phyloP scores from a whole-genome alignment of 2,329 filamentous ascomycete species.

The Claviceps lovelessii region DNA sequence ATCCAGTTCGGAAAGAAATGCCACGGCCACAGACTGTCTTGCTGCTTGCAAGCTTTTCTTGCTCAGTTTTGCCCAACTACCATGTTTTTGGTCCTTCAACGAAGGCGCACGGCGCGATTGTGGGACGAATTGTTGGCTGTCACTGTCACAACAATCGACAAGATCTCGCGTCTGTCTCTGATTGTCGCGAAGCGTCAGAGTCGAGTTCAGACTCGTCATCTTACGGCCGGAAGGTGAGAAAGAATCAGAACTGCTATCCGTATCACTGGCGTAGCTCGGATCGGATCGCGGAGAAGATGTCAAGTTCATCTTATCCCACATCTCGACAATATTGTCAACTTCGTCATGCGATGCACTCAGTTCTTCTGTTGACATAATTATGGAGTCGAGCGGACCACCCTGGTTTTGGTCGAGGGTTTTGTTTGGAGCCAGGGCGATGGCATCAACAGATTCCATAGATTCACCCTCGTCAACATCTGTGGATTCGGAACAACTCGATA shows the following conservation, averaged over 20 bases:
- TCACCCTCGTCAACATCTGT: neutral
- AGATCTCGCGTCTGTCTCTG: neutral
- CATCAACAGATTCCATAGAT: neutral
- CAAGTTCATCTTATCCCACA: slow-evolving; percentile 1
- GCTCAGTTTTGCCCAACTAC: neutral
- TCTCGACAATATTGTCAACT: neutral
- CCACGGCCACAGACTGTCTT: slow-evolving; percentile 48
- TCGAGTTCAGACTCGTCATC: neutral
- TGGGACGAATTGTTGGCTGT: neutral
- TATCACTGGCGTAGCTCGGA: neutral
- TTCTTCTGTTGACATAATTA: neutral
- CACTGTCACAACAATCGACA: neutral
- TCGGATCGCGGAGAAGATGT: neutral
- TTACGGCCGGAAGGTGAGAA: neutral
- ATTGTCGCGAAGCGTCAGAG: neutral
- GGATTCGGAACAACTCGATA: neutral
- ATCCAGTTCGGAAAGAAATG: slow-evolving; percentile 59
- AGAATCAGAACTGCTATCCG: neutral
- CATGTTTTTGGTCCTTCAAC: neutral
- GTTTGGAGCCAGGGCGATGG: neutral
- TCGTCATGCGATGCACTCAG: neutral
- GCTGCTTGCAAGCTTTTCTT: slow-evolving; percentile 47
- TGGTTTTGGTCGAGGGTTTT: neutral
- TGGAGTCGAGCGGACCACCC: neutral
- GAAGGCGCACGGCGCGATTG: neutral